Base-by-base conservation (phyloP, 352 stramenopile genomes). In the Globisporangium canariense region DNA sequence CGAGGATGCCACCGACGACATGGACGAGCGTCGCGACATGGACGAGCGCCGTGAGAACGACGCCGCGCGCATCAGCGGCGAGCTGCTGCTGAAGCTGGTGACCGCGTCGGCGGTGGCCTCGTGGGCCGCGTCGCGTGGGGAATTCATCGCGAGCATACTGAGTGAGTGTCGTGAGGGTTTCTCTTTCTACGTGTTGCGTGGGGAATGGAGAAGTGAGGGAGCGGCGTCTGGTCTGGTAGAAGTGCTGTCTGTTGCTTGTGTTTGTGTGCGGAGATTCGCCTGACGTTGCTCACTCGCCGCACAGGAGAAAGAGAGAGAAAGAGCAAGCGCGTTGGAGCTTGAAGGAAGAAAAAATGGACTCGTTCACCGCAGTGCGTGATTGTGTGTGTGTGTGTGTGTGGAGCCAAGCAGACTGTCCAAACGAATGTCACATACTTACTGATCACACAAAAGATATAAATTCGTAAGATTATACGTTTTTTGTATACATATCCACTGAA, bases 1-100 rank as follows among this genome's bases (percentile, higher is more conserved):
- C 18, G 60, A 50, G n/a, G 45, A 50, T 56, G 57, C 38, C 28
- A 54, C 32, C 25, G 65, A 50, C 13, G 65, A 52, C 53, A 66
- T 60, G 16, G 56, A 72, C 30, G 47, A 62, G 43, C 54, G 57
- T 10, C 66, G 54, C 14, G 51, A 49, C 25, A 71, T 56, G 28
- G 49, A 67, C 41, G 62, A n/a, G 18, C 55, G 58, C 3, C 66
- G 55, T 11, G 51, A 49, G 45, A 72, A 66, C 14, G 50, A 68
- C 50, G 62, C 38, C 43, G 43, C 34, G 65, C 43, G 7, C n/a
- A 50, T 30, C 32, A 65, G 64, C 10, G 56, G 64, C 38, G 57
- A 69, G 58, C 25, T 45, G 55, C 34, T 45, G 55, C 25, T 20
- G 11, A n/a, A 8, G 16, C 38, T 45, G 10, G 22, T 30, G 36